Conservation (phyloP, 169 alveolate species). For the Eimeria maxima region DNA sequence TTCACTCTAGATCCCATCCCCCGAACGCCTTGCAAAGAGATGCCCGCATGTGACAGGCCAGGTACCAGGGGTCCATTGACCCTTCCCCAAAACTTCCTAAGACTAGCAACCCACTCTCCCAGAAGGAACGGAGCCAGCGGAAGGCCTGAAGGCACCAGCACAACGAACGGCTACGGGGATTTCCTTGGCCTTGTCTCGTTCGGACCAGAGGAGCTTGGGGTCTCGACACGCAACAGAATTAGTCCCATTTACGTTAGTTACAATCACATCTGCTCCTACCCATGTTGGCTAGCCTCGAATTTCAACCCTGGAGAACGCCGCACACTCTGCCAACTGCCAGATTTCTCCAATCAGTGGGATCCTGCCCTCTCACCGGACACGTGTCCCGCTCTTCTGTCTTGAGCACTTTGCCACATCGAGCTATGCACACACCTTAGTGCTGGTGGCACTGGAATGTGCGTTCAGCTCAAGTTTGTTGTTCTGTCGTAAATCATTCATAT, state of each 20-base stretch:
- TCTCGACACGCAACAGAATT: conserved; percentile 48
- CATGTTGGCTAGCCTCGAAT: conserved; percentile 78
- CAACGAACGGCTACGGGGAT: conserved; percentile 69
- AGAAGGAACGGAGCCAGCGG: conserved; percentile 67
- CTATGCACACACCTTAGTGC: neutral
- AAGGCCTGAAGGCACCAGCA: conserved; percentile 22
- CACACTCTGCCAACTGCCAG: conserved; percentile 73
- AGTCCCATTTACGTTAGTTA: conserved; percentile 65
- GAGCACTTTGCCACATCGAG: neutral
- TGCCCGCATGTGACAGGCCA: conserved; percentile 79
- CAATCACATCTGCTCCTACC: conserved; percentile 79
- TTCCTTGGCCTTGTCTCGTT: conserved; percentile 64
- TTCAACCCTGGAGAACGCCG: conserved; percentile 72
- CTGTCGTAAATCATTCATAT: neutral
- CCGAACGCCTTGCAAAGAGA: conserved; percentile 68
- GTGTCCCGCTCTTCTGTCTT: conserved; percentile 64
- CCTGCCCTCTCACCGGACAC: conserved; percentile 72
- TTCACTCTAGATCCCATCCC: conserved; percentile 68
- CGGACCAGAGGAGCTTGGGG: conserved; percentile 76
- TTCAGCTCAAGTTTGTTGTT: neutral
- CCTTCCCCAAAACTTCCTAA: conserved; percentile 60
- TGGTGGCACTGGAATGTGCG: neutral
- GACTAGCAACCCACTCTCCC: conserved; percentile 16
- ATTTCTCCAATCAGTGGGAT: conserved; percentile 55
- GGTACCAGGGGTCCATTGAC: conserved; percentile 60